Evolutionary conservation across 2,329 filamentous ascomycete species (phyloP).

Genomic region (Cladosporium cucumerinum): DNA sequence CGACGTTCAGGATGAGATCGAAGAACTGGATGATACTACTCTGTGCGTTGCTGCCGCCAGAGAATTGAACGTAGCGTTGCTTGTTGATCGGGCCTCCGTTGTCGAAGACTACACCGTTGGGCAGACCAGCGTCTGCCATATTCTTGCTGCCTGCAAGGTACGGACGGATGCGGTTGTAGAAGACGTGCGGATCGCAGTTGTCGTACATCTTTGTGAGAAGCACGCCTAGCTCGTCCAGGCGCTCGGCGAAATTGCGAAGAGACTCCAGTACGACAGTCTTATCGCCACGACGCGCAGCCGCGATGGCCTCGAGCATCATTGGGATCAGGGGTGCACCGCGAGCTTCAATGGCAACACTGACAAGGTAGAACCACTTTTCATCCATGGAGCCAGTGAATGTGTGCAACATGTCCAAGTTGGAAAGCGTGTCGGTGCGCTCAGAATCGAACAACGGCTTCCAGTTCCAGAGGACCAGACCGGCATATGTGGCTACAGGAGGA

Average conservation of each 20-base stretch:
- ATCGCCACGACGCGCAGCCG: constrained; percentile 70
- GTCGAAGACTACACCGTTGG: constrained; percentile 83
- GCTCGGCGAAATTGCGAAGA: constrained; percentile 79
- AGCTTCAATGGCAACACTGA: constrained; percentile 93
- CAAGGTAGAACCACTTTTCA: constrained; percentile 97
- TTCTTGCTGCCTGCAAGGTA: constrained; percentile 97
- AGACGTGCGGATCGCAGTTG: constrained; percentile 87
- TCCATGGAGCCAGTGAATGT: constrained; percentile 94
- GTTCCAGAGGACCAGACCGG: constrained; percentile 91
- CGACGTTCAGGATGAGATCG: constrained; percentile 82
- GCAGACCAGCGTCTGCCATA: constrained; percentile 90
- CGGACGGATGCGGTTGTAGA: constrained; percentile 93
- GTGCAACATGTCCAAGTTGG: constrained; percentile 81
- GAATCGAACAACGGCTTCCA: constrained; percentile 86
- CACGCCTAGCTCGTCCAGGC: constrained; percentile 75
- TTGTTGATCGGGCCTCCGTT: constrained; percentile 54
- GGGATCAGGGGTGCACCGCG: constrained; percentile 82
- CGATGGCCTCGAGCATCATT: constrained; percentile 83
- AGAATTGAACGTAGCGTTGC: constrained; percentile 73
- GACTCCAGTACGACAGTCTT: constrained; percentile 68
- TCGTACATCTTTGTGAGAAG: constrained; percentile 90
- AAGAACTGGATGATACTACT: constrained; percentile 98
- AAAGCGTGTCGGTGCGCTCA: constrained; percentile 75
- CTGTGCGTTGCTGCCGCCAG: constrained; percentile 93
- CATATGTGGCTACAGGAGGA: constrained; percentile 90